phyloP scores from a whole-genome alignment of 2,329 filamentous ascomycete genomes.

The Calonectria naviculata region DNA sequence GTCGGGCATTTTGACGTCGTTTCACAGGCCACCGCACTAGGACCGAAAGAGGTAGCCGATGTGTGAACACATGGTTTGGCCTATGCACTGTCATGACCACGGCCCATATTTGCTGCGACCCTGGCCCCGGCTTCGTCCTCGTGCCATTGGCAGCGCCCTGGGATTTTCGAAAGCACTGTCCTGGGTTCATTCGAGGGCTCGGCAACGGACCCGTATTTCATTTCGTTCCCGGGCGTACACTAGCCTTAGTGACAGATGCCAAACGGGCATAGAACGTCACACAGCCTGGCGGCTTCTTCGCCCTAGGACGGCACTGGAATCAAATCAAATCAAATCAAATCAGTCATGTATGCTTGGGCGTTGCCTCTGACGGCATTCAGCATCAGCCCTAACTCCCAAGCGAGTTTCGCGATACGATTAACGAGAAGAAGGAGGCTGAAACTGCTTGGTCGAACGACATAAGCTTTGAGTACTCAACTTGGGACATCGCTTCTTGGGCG shows the following conservation, averaged over 20 bases:
- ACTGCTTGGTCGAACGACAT: background rate
- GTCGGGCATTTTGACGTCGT: background rate
- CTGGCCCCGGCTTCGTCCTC: background rate
- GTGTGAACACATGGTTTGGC: background rate
- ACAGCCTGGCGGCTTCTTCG: background rate
- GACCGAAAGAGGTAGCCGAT: background rate
- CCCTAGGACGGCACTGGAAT: background rate
- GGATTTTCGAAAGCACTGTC: background rate
- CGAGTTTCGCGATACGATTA: background rate
- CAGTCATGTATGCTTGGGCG: too few species aligned
- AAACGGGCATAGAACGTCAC: background rate
- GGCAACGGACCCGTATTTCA: background rate
- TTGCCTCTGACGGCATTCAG: background rate
- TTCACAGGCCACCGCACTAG: background rate
- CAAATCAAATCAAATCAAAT: too few species aligned
- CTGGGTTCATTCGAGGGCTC: background rate
- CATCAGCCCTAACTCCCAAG: background rate
- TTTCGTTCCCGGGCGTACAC: slow-evolving; percentile 1
- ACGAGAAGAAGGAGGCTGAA: background rate
- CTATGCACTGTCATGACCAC: background rate
- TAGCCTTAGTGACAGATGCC: background rate
- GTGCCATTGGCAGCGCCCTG: background rate
- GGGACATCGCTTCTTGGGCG: background rate
- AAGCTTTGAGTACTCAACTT: background rate
- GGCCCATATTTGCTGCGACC: background rate